Conservation (phyloP, 2,329 filamentous ascomycete species). For the Fusarium armeniacum region DNA sequence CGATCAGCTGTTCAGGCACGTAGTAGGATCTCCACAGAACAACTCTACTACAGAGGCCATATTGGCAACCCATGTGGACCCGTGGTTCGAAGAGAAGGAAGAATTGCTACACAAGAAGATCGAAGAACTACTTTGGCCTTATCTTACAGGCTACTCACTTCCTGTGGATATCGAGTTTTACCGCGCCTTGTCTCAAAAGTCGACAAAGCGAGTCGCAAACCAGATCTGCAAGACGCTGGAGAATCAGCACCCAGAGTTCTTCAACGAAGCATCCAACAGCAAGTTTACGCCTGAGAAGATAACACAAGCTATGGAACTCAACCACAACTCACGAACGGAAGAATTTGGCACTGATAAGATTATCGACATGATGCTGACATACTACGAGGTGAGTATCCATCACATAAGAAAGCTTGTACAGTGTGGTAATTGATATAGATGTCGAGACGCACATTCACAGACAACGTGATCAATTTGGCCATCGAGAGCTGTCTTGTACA, state of each 20-base stretch:
- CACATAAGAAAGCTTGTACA: accelerated
- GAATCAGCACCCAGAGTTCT: conserved; percentile 40
- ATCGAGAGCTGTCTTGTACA: conserved; percentile 63
- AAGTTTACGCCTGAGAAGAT: conserved; percentile 19
- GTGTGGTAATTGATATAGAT: conserved; percentile 50
- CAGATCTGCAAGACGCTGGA: conserved; percentile 29
- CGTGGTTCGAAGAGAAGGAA: conserved; percentile 55
- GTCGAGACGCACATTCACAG: conserved; percentile 60
- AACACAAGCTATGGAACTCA: conserved; percentile 9
- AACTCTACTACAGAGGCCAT: conserved; percentile 44
- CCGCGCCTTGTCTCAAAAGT: conserved; percentile 10
- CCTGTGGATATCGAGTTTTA: conserved; percentile 53
- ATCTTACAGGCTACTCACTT: conserved; percentile 50
- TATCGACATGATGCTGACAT: conserved; percentile 61
- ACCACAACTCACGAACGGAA: conserved; percentile 31
- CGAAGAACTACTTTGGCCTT: conserved; percentile 58
- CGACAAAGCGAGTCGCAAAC: conserved; percentile 21
- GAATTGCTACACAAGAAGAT: conserved; percentile 53
- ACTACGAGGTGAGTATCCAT: conserved; percentile 57
- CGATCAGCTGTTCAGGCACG: conserved; percentile 54
- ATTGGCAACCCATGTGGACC: conserved; percentile 47
- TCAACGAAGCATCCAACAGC: conserved; percentile 18
- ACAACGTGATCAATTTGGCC: conserved; percentile 64
- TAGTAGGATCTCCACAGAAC: conserved; percentile 44
- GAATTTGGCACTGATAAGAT: conserved; percentile 57